A percentile compares a stretch with the other conserved stretches of the same genome.
Conservation (phyloP, 345 rosid species). For the Euphorbia tirucalli region DNA sequence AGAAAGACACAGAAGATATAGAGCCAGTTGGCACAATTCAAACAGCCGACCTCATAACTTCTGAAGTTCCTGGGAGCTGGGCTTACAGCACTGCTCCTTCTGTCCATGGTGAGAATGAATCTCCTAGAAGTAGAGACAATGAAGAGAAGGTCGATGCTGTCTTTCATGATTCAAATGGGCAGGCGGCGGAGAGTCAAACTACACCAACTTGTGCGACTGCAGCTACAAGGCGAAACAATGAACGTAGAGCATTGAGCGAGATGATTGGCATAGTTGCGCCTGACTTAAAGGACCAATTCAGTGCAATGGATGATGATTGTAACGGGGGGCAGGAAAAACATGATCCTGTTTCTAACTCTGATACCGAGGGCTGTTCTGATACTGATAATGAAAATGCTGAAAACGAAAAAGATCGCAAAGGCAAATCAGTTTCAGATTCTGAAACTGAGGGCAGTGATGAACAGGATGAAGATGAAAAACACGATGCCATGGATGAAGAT, state of each 20-base stretch:
- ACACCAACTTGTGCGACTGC: conserved; percentile 42
- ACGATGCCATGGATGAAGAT: conserved; percentile 53
- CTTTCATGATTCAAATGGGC: conserved; percentile 41
- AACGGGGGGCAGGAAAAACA: conserved; percentile 31
- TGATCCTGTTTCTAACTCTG: conserved; percentile 47
- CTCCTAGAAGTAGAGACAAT: conserved; percentile 45
- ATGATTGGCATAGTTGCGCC: conserved; percentile 69
- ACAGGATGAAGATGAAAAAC: conserved; percentile 33
- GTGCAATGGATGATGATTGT: conserved; percentile 26
- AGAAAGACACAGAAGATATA: conserved; percentile 49
- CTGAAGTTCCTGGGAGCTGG: conserved; percentile 93
- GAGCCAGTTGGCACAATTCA: conserved; percentile 60
- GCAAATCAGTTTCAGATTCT: conserved; percentile 34
- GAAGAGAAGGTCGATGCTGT: conserved; percentile 37
- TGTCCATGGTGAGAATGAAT: conserved; percentile 68
- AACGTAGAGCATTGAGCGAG: conserved; percentile 49
- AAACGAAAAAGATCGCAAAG: conserved; percentile 11
- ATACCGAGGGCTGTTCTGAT: conserved; percentile 50
- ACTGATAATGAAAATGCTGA: conserved; percentile 27
- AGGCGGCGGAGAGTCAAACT: conserved; percentile 57
- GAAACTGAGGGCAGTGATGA: conserved; percentile 44
- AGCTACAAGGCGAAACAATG: conserved; percentile 29
- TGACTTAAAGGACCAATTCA: conserved; percentile 52
- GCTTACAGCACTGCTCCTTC: conserved; percentile 82
- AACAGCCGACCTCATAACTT: conserved; percentile 79